A percentile compares a stretch with the other conserved stretches of the same genome.
Conservation (phyloP, 495 filamentous ascomycete species). For the Aspergillus funiculosus region DNA sequence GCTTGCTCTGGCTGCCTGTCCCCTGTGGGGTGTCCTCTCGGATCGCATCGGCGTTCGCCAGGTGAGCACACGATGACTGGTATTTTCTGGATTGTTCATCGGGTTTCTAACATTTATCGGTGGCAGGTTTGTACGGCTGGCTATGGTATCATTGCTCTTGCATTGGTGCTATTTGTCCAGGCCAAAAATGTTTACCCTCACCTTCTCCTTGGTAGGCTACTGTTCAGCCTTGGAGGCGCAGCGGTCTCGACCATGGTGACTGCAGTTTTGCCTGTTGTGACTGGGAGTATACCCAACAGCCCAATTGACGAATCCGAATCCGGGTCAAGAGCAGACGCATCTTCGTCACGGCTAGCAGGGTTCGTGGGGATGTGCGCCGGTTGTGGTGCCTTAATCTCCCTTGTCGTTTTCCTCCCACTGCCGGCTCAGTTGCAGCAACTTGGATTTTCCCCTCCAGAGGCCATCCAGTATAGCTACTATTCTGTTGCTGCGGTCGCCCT, state of each 20-base stretch:
- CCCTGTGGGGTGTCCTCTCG: slow-evolving; percentile 84
- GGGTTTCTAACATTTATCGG: slow-evolving; percentile 1
- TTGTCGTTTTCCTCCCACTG: slow-evolving; percentile 76
- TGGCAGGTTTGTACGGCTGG: slow-evolving; percentile 66
- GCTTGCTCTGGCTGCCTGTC: slow-evolving; percentile 84
- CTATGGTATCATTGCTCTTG: slow-evolving; percentile 70
- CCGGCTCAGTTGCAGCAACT: slow-evolving; percentile 67
- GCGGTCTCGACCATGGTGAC: slow-evolving; percentile 98
- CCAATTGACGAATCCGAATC: slow-evolving; percentile 6
- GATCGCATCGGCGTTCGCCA: slow-evolving; percentile 79
- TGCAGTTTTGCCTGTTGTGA: slow-evolving; percentile 83
- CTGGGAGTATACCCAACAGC: slow-evolving; percentile 47
- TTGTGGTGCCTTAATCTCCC: slow-evolving; percentile 79
- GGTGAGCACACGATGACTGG: slow-evolving; percentile 31
- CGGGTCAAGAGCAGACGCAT: slow-evolving; percentile 18
- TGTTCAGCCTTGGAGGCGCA: slow-evolving; percentile 86
- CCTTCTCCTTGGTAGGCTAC: slow-evolving; percentile 73
- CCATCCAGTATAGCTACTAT: slow-evolving; percentile 79
- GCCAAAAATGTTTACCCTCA: slow-evolving; percentile 84
- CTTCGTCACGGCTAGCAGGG: slow-evolving; percentile 68
- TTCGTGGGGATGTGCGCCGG: slow-evolving; percentile 90
- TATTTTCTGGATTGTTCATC: not conserved
- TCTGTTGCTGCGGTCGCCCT: slow-evolving; percentile 69
- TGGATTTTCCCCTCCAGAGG: slow-evolving; percentile 58
- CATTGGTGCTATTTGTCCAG: slow-evolving; percentile 77